Evolutionary conservation across 2,329 filamentous ascomycete species (phyloP), one percentile per base, ranked within the genome.

Genomic region (Trichothecium sympodiale): DNA sequence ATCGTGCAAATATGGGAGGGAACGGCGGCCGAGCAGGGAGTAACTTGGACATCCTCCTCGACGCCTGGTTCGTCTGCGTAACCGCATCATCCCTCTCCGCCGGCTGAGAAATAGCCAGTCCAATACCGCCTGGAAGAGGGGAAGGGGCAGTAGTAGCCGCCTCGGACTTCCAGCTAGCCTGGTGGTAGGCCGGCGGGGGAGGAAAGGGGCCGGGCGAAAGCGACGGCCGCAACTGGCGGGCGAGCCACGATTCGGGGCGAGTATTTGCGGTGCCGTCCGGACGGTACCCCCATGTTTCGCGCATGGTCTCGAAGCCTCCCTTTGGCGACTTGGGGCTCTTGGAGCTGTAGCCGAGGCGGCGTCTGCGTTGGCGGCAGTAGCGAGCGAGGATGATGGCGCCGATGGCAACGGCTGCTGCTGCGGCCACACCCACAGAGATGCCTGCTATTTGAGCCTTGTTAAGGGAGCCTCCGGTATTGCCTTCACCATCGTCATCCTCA

Each of bases 381-480:
- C 65, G 57, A 4, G 61, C 59, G 12, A 70, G 37, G 7, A 71
- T 44, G 17, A 75, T 62, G 10, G 70, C 48, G 4, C 59, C 60
- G 18, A 74, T 46, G 5, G 63, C 67, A 14, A 79, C 44, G 4
- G 64, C 52, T 4, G 67, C 55, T 2, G 64, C 65, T 4, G 66
- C 69, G 4, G 65, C 61, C 9, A 65, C 59, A 5, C 73, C 77
- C 4, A 76, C 59, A 2, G 67, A 60, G 39, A 82, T 75, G 6
- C 76, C 77, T 14, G 65, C 66, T 32, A 80, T 64, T 41, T 77
- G 69, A 4, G 55, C 55, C 6, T 57, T 59, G 20, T 42, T 57
- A 12, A 61, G 51, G 20, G 36, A 38, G n/a, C 23, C 30, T 12
- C 33, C 17, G 9, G 9, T 8, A 8, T 31, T 17, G 6, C 32